Base-by-base conservation (phyloP, 306 rosid genomes). In the Fagus sylvatica region DNA sequence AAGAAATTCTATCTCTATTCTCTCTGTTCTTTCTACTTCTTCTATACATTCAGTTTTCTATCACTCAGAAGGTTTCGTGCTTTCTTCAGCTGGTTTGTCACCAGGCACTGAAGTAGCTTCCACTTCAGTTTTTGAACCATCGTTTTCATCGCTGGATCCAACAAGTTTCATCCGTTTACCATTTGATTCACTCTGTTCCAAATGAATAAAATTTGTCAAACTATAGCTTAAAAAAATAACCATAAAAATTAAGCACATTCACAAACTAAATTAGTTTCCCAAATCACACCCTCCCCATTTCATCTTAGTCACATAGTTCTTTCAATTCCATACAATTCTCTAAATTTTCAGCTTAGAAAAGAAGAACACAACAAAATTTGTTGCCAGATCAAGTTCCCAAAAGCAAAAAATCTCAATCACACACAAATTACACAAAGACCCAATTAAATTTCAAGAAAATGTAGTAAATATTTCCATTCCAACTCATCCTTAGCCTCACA, bases 101-200 rank as follows among this genome's bases (percentile, higher is more conserved):
- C 77, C 88, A 39, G 55, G 84, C 13, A 40, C 85, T 15, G 93
- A 90, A 79, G 82, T 86, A 40, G 87, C 81, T 73, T 87, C 91
- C 8, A 62, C 88, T 57, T 86, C 88, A 49, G 70, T 85, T 62
- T 79, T 85, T 32, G 59, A 65, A 74, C 70, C 81, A 30, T 70
- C 83, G 61, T 75, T 82, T 79, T 89, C 81, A 33, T 53, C 74
- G 46, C 73, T 56, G 36, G 89, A 78, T 75, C 76, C 89, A 66
- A 68, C 85, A 65, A 71, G 43, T 75, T 90, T 94, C 71, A 72
- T 9, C 74, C 90, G 88, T 40, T 94, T 94, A 19, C 82, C 89
- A 74, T 79, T 74, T 71, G 83, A 82, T 28, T 86, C 75, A 22
- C 74, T 83, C 90, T 90, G 92, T 77, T 78, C 30, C 77, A 78